These are phyloP conservation scores for Schizopora paradoxa DNA, from an alignment of 1,284 basidiomycete genomes.

Conservation along the genomic window DNA sequence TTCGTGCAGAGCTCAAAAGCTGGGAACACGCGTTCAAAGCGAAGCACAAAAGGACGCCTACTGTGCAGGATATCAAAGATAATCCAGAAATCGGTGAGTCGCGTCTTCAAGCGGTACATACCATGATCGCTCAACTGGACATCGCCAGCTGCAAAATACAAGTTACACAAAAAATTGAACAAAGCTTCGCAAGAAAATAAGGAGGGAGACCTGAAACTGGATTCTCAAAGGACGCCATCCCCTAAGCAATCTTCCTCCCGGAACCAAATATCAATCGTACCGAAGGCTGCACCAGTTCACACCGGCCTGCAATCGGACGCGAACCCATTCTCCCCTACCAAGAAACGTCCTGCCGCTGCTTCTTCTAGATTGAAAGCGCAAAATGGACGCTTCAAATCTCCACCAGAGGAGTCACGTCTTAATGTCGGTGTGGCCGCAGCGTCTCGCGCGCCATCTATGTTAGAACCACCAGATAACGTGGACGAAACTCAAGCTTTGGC, in stretches of 20 bases:
- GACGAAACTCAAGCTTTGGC: too few species aligned
- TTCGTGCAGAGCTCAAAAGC: slow-evolving; percentile 72
- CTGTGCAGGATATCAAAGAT: slow-evolving; percentile 73
- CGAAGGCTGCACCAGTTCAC: slow-evolving; percentile 45
- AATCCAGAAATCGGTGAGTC: slow-evolving; percentile 65
- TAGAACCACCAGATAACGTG: too few species aligned
- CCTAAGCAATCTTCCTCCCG: too few species aligned
- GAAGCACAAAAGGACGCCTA: slow-evolving; percentile 56
- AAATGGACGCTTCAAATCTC: too few species aligned
- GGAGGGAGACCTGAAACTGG: neutral
- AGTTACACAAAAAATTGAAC: slow-evolving; percentile 76
- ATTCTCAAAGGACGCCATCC: too few species aligned
- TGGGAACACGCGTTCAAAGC: slow-evolving; percentile 78
- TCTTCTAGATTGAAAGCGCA: too few species aligned
- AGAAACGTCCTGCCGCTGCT: slow-evolving; percentile 26
- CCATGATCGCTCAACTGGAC: slow-evolving; percentile 22
- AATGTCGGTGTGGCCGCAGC: too few species aligned
- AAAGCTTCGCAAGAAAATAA: slow-evolving; percentile 20
- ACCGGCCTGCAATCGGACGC: slow-evolving; percentile 44
- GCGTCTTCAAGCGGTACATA: slow-evolving; percentile 12
- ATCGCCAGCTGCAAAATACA: slow-evolving; percentile 71
- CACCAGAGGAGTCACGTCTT: too few species aligned
- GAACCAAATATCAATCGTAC: slow-evolving; percentile 34
- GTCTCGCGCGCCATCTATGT: too few species aligned
- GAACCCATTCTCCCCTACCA: slow-evolving; percentile 76